Evolutionary conservation across 805 yeast genomes (phyloP), one percentile per base, ranked within the genome.

Genomic region (Cyberlindnera subsufficiens): DNA sequence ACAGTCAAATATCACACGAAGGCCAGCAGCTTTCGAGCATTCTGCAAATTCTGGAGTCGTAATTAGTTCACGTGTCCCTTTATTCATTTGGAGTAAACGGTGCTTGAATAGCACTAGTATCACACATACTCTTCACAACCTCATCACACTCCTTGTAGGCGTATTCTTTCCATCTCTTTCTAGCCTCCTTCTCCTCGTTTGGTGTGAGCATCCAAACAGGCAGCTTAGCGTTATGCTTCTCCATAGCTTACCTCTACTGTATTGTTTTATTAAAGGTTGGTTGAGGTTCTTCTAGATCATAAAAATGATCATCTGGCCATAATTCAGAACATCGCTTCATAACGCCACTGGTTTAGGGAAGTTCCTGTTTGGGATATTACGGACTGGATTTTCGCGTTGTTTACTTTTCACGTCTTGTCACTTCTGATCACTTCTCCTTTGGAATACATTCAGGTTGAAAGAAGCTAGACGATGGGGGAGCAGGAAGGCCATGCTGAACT

Each of bases 161-260:
- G 54, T 70, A 69, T 44, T 67, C 72, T 59, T 84, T 77, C 81
- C 90, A 79, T 53, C 85, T 75, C 51, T 75, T 78, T 54, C 85
- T 77, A 30, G 83, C 80, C 45, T 78, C 75, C 61, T 79, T 80
- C 57, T 86, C 95, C 58, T 86, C 93, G 49, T 72, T 74, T 13
- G 93, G 91, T 0, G 86, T 75, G 18, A 86, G 66, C 49, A 83
- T 75, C 95, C 95, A 86, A 11, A 75, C 67, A 1, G 95, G 95
- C 22, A 85, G 64, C 49, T 59, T 65, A 5, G 53, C 47, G 42
- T 58, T 58, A 39, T 62, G 64, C 37, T 50, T 51, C 11, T 54
- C 59, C 59, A 54, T 54, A n/a, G 22, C 17, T 22, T 22, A 10
- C 10, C 27, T 22, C 27, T 22, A 4, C 4, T 22, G 11, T 22